Percentiles rank a stretch among this genome's conserved stretches.
These are phyloP conservation scores for Zymoseptoria crescenta DNA, from an alignment of 2,329 filamentous ascomycete genomes.

Conservation along the genomic window DNA sequence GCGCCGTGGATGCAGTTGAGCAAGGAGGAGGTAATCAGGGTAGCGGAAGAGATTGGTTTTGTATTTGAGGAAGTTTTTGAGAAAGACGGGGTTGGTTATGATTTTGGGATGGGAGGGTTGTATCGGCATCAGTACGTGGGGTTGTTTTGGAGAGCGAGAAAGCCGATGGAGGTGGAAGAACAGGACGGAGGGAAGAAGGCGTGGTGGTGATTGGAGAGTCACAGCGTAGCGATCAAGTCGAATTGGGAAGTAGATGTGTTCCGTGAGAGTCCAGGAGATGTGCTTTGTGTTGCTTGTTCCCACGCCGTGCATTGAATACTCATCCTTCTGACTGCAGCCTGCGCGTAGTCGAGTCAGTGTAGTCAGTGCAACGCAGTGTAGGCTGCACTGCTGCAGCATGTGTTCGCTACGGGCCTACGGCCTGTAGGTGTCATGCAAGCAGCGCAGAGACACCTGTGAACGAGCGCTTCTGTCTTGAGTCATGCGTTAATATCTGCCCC, in stretches of 20 bases:
- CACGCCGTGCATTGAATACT: no score
- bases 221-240: not conserved
- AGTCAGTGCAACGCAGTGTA: no score
- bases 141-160: slow-evolving; percentile 9
- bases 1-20: slow-evolving; percentile 13
- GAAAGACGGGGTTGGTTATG: slow-evolving; percentile 5
- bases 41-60: slow-evolving; percentile 14
- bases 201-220: not conserved
- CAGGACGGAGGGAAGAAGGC: not conserved
- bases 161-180: not conserved
- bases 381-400: no score
- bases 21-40: slow-evolving; percentile 10
- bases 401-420: no score
- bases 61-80: slow-evolving; percentile 6
- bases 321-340: no score
- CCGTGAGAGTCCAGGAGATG: no score
- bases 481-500: not conserved
- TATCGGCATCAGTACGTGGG: slow-evolving; percentile 7
- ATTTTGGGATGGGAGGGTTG: slow-evolving; percentile 3
- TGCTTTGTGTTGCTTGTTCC: no score
- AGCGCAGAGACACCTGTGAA: not conserved
- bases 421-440: not conserved
- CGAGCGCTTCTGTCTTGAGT: not conserved
- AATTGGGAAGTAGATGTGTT: not conserved
- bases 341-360: no score